phyloP scores from a whole-genome alignment of 2,329 filamentous ascomycete species.

The Nothophaeocryptopus gaeumannii region DNA sequence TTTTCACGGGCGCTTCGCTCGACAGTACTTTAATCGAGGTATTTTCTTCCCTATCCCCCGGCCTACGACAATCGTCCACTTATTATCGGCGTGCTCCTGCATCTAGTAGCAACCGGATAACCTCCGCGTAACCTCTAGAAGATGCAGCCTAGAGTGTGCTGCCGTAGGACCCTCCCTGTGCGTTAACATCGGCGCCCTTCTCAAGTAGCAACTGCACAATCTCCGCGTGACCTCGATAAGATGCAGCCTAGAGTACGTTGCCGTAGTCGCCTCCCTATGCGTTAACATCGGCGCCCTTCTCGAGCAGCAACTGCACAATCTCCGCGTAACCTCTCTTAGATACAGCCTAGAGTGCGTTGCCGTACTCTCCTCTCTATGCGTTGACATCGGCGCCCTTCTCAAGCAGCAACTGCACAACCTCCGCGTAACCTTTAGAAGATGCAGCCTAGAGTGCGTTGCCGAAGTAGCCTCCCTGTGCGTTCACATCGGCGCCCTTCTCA shows the following conservation, averaged over 20 bases:
- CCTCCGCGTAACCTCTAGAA: background rate
- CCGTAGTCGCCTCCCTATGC: constrained; percentile 12
- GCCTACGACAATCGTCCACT: too few relatives aligned
- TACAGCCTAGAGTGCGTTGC: background rate
- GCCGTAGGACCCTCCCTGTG: constrained; percentile 12
- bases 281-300: constrained; percentile 24
- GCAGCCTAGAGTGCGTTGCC: constrained; percentile 15
- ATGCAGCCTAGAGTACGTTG: constrained; percentile 3
- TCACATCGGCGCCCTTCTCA: constrained; percentile 20
- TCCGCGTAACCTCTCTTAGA: constrained; percentile 1
- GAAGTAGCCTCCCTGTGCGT: constrained; percentile 14
- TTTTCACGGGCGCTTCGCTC: too few relatives aligned
- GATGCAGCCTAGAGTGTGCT: constrained; percentile 18
- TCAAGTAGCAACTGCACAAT: constrained; percentile 20
- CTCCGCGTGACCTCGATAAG: background rate
- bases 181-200: constrained; percentile 21
- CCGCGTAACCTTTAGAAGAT: constrained; percentile 8
- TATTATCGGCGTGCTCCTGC: too few relatives aligned
- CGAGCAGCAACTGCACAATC: constrained; percentile 21
- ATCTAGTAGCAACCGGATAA: constrained; percentile 19
- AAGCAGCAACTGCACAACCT: constrained; percentile 18
- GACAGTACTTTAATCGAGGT: too few relatives aligned
- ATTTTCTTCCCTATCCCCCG: too few relatives aligned
- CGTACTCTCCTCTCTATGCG: background rate
- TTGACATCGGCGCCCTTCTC: constrained; percentile 17